Conservation (phyloP, 805 yeast genomes). For the Cyberlindnera euphorbiae region DNA sequence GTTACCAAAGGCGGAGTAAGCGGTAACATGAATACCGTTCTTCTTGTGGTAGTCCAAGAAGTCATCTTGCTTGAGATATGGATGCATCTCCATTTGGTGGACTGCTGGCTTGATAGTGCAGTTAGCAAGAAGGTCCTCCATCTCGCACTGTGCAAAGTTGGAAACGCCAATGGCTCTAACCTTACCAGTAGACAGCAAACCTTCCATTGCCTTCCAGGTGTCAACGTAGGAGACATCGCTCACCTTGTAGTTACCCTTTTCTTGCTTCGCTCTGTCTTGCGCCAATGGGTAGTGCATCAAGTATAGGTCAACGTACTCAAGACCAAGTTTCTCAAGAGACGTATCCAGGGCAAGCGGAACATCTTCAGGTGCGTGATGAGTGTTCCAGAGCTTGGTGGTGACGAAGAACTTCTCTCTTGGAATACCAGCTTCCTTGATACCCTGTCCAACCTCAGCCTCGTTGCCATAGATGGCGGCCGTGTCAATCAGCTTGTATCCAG, state of each 20-base stretch:
- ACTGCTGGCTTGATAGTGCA: constrained; percentile 51
- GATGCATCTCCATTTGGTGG: constrained; percentile 67
- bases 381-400: constrained; percentile 51
- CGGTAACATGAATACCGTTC: constrained; percentile 57
- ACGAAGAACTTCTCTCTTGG: constrained; percentile 45
- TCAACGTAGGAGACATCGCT: constrained; percentile 40
- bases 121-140: constrained; percentile 33
- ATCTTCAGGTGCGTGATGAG: constrained; percentile 39
- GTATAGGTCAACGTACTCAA: constrained; percentile 55
- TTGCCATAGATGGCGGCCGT: constrained; percentile 63
- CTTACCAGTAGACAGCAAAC: constrained; percentile 48
- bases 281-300: constrained; percentile 57
- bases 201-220: constrained; percentile 57
- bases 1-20: constrained; percentile 73
- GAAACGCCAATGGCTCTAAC: constrained; percentile 66
- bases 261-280: constrained; percentile 38
- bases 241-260: constrained; percentile 11
- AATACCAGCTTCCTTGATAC: constrained; percentile 38
- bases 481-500: constrained; percentile 58
- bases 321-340: constrained; percentile 41
- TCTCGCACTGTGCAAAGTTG: constrained; percentile 50
- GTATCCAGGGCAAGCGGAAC: constrained; percentile 35
- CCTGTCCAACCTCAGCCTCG: constrained; percentile 50
- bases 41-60: constrained; percentile 46
- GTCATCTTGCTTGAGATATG: constrained; percentile 61